Evolutionary conservation across 495 filamentous ascomycete genomes (phyloP).

Genomic region (Tuber umbilicatum): DNA sequence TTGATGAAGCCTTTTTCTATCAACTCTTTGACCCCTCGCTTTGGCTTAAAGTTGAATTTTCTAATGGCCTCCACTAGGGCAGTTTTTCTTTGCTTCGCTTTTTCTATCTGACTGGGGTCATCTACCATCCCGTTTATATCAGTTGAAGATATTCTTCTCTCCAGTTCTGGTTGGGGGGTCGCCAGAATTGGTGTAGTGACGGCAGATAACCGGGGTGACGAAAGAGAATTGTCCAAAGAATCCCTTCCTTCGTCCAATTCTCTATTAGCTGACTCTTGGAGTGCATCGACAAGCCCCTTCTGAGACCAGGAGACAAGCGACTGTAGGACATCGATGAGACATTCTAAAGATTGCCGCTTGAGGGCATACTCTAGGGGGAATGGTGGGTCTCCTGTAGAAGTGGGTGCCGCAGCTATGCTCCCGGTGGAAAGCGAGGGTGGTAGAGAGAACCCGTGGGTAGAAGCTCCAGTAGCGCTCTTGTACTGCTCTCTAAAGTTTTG

Average conservation of each 20-base stretch:
- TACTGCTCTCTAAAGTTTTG: conserved; percentile 76
- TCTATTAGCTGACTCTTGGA: conserved; percentile 28
- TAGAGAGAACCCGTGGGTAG: conserved; percentile 45
- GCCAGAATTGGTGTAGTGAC: conserved; percentile 28
- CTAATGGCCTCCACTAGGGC: conserved; percentile 79
- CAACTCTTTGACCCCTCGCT: conserved; percentile 79
- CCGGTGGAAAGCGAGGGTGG: conserved; percentile 79
- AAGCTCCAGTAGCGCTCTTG: conserved; percentile 49
- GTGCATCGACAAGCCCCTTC: conserved; percentile 59
- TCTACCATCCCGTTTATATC: conserved; percentile 48
- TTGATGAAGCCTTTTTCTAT: conserved; percentile 78
- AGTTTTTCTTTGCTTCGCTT: conserved; percentile 87
- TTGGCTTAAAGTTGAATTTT: conserved; percentile 97
- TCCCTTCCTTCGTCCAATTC: conserved; percentile 34
- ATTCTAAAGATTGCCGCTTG: conserved; percentile 81
- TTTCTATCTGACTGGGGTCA: conserved; percentile 85
- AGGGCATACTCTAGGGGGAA: conserved; percentile 80
- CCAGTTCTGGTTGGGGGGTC: conserved; percentile 34
- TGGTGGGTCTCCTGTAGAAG: conserved; percentile 48
- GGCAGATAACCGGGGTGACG: conserved; percentile 35
- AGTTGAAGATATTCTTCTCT: conserved; percentile 15
- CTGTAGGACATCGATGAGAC: conserved; percentile 75
- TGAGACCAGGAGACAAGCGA: conserved; percentile 91
- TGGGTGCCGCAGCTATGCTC: conserved; percentile 55
- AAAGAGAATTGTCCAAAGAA: conserved; percentile 28